Evolutionary conservation across 768 basidiomycete species (phyloP).

Genomic region (Tephrocybe sp.): DNA sequence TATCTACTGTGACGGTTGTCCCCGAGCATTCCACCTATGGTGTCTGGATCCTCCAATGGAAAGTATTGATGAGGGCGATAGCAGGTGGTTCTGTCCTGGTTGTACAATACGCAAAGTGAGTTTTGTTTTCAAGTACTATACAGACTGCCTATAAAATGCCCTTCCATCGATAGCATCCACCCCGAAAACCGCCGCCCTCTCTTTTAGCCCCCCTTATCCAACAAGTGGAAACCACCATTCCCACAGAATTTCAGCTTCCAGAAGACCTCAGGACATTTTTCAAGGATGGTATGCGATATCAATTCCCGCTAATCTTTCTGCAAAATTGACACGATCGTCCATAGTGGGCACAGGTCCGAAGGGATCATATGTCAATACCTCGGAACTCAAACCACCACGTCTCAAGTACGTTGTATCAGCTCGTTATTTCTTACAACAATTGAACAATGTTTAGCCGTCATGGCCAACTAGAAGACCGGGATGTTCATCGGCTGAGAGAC

Average conservation of each 20-base stretch:
- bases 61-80: slow-evolving; percentile 79
- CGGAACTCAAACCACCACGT: slow-evolving; percentile 72
- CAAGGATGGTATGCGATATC: slow-evolving; percentile 68
- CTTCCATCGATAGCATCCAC: slow-evolving; percentile 50
- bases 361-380: slow-evolving; percentile 82
- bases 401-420: slow-evolving; percentile 63
- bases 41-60: slow-evolving; percentile 97
- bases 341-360: slow-evolving; percentile 76
- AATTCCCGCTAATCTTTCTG: slow-evolving; percentile 3
- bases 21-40: slow-evolving; percentile 92
- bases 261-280: slow-evolving; percentile 81
- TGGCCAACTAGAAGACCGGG: slow-evolving; percentile 88
- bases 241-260: slow-evolving; percentile 83
- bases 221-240: slow-evolving; percentile 64
- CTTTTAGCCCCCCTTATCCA: slow-evolving; percentile 72
- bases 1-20: slow-evolving; percentile 97
- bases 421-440: slow-evolving; percentile 11
- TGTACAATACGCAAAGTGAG: slow-evolving; percentile 67
- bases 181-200: slow-evolving; percentile 62
- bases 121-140: slow-evolving; percentile 10
- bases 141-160: slow-evolving; percentile 15
- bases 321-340: slow-evolving; percentile 16
- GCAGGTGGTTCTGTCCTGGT: slow-evolving; percentile 78
- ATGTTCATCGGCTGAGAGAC: slow-evolving; percentile 83
- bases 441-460: slow-evolving; percentile 54